Percentiles rank a stretch among this genome's conserved stretches.
These are phyloP conservation scores for Pyrus hybrid DNA, from an alignment of 331 rosid genomes.

Conservation along the genomic window DNA sequence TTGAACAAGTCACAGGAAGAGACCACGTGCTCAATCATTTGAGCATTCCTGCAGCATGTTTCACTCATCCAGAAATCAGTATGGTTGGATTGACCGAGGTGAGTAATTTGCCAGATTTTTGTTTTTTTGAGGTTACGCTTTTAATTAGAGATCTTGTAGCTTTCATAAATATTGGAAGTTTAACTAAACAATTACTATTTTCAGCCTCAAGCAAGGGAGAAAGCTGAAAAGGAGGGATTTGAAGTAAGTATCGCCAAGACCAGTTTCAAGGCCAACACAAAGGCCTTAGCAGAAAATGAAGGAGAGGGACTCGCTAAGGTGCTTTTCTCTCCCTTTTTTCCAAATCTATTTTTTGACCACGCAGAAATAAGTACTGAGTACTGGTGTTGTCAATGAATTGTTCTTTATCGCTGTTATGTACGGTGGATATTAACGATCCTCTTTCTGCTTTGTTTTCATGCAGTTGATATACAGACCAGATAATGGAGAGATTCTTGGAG, in stretches of 20 bases:
- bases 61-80: constrained; percentile 98
- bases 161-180: background rate
- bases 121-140: background rate
- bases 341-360: too few species aligned
- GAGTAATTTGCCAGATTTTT: background rate
- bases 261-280: constrained; percentile 98
- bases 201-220: constrained; percentile 99
- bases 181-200: constrained; percentile 12
- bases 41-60: constrained; percentile 97
- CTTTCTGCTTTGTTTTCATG: constrained; percentile 14
- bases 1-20: constrained; percentile 94
- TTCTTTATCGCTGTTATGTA: background rate
- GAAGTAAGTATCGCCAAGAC: constrained; percentile 87
- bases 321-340: background rate
- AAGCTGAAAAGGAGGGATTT: constrained; percentile 80
- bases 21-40: constrained; percentile 91
- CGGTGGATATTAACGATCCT: background rate
- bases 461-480: constrained; percentile 99
- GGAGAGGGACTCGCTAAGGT: constrained; percentile 99
- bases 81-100: constrained; percentile 99
- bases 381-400: background rate
- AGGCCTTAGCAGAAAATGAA: constrained; percentile 99
- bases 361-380: background rate
- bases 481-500: constrained; percentile 93
- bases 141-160: background rate